A percentile compares a stretch with the other conserved stretches of the same genome.
Conservation (phyloP, 2,329 filamentous ascomycete genomes). For the Calonectria honghensis region DNA sequence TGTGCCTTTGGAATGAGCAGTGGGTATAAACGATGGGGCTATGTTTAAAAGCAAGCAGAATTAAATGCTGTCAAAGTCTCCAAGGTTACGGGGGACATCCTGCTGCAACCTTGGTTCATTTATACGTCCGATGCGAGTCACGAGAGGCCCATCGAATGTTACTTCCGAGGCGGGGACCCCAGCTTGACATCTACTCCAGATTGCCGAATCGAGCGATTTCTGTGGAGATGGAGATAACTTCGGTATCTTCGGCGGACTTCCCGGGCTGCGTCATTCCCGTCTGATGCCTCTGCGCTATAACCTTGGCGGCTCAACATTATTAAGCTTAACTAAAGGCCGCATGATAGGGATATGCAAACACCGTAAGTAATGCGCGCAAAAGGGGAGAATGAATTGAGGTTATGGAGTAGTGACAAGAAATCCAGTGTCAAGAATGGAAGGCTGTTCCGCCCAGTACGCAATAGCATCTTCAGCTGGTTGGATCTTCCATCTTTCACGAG, state of each 20-base stretch:
- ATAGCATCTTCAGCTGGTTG: not conserved
- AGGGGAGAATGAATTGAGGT: not conserved
- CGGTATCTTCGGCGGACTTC: constrained; percentile 22
- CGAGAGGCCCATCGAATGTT: not conserved
- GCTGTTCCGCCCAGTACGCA: not conserved
- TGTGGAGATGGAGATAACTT: constrained; percentile 6
- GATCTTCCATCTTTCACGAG: not conserved
- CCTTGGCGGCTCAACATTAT: not conserved
- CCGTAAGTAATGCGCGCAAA: not conserved
- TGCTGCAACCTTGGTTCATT: not conserved
- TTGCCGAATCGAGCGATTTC: not conserved
- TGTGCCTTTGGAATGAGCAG: not conserved
- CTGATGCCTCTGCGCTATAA: not conserved
- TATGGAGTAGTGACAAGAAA: not conserved
- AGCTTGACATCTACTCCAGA: not conserved
- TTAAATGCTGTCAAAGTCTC: not conserved
- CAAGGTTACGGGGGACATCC: not conserved
- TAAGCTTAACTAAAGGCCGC: not conserved
- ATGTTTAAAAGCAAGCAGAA: too few relatives aligned
- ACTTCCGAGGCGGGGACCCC: not conserved
- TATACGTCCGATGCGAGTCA: not conserved
- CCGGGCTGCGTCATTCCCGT: constrained; percentile 17
- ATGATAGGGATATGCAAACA: not conserved
- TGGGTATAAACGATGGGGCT: too few relatives aligned
- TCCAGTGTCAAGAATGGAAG: not conserved